A percentile compares a stretch with the other conserved stretches of the same genome.
phyloP scores from a whole-genome alignment of 805 yeast species.

The Saccharomycopsis fibuligera region DNA sequence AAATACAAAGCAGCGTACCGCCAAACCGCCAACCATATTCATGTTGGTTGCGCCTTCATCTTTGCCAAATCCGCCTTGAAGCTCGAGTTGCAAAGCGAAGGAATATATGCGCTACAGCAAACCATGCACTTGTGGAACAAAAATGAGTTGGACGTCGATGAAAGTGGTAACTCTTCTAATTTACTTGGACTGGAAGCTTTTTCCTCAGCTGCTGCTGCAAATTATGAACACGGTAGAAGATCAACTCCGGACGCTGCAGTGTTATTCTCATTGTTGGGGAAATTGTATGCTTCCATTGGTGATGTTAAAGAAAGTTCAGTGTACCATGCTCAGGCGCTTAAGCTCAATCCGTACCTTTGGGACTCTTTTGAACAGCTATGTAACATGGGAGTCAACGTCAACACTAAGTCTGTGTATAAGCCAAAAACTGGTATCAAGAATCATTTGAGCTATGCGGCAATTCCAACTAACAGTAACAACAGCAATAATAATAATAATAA shows the following conservation, averaged over 20 bases:
- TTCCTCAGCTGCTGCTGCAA: not conserved
- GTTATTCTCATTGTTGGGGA: constrained; percentile 62
- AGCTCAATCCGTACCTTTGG: constrained; percentile 73
- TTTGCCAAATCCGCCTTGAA: constrained; percentile 63
- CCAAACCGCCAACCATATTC: constrained; percentile 39
- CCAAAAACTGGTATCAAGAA: not conserved
- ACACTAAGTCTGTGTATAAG: constrained; percentile 49
- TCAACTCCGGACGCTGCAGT: constrained; percentile 64
- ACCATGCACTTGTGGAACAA: constrained; percentile 34
- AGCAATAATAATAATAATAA: not conserved
- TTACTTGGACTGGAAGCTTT: not conserved
- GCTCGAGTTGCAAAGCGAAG: constrained; percentile 52
- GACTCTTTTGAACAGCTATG: constrained; percentile 79
- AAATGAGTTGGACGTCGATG: not conserved
- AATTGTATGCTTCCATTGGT: constrained; percentile 51
- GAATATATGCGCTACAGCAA: constrained; percentile 44
- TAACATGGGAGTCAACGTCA: constrained; percentile 62
- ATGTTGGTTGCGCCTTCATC: constrained; percentile 71
- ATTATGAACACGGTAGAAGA: constrained; percentile 34
- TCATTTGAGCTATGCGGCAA: not conserved
- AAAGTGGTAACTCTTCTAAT: not conserved
- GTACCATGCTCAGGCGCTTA: constrained; percentile 62
- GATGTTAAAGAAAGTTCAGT: constrained; percentile 60
- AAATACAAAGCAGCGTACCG: constrained; percentile 60
- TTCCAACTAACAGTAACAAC: not conserved